Percentiles rank a stretch among this genome's conserved stretches.
These are phyloP conservation scores for Euclidium syriacum DNA, from an alignment of 345 rosid genomes.

Conservation along the genomic window DNA sequence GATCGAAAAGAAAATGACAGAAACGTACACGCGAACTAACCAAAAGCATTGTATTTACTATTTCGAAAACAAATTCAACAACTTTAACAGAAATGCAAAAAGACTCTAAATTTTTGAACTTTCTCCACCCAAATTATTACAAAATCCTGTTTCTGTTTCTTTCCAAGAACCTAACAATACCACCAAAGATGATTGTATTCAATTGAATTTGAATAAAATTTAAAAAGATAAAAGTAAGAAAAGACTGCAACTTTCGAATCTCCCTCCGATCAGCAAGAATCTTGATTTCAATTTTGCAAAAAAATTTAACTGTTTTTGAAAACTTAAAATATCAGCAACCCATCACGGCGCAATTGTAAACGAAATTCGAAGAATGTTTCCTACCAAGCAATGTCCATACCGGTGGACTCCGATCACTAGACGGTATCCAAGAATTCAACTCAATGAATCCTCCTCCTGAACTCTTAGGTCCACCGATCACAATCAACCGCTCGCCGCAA, in stretches of 20 bases:
- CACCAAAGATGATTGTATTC: constrained; percentile 19
- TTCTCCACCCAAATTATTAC: constrained; percentile 17
- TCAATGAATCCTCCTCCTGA: constrained; percentile 50
- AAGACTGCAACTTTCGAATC: constrained; percentile 8
- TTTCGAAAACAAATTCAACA: constrained; percentile 2
- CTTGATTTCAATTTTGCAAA: neutral
- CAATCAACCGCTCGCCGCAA: constrained; percentile 61
- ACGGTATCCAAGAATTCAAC: constrained; percentile 71
- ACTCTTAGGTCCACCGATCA: constrained; percentile 56
- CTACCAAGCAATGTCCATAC: constrained; percentile 59
- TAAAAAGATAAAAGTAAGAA: constrained; percentile 1
- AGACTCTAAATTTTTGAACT: neutral
- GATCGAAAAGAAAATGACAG: too few species aligned
- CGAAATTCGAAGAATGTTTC: constrained; percentile 51
- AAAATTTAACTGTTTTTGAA: neutral
- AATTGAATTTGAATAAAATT: constrained; percentile 17
- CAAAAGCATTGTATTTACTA: neutral
- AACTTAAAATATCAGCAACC: constrained; percentile 56
- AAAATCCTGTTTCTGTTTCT: constrained; percentile 13
- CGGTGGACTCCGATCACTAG: constrained; percentile 43
- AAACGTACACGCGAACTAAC: neutral
- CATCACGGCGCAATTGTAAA: constrained; percentile 83
- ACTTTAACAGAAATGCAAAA: neutral
- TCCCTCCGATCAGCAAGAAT: constrained; percentile 2
- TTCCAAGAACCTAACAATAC: constrained; percentile 16